phyloP scores from a whole-genome alignment of 1,284 basidiomycete species.

The Boletus hoseneyae region DNA sequence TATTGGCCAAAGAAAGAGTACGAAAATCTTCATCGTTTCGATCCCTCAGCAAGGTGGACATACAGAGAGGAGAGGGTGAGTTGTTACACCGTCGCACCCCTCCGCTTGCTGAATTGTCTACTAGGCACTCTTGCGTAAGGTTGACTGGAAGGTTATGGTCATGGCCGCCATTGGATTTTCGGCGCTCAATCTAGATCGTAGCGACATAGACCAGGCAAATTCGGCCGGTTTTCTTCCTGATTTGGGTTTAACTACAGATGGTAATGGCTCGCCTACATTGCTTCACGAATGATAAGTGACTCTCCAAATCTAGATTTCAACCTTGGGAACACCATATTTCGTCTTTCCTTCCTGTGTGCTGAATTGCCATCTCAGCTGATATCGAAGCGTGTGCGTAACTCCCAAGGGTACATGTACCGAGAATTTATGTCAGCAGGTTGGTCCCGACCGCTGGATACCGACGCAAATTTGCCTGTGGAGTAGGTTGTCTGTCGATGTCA shows the following conservation, averaged over 20 bases:
- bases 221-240: slow-evolving; percentile 66
- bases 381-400: not conserved
- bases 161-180: slow-evolving; percentile 48
- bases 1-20: slow-evolving; percentile 56
- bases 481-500: slow-evolving; percentile 28
- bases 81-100: not conserved
- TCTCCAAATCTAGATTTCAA: not conserved
- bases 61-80: slow-evolving; percentile 53
- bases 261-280: slow-evolving; percentile 17
- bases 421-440: not conserved
- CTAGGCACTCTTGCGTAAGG: slow-evolving; percentile 39
- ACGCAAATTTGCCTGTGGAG: slow-evolving; percentile 39
- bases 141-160: slow-evolving; percentile 49
- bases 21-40: slow-evolving; percentile 65
- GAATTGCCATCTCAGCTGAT: slow-evolving; percentile 1
- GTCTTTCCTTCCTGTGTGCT: slow-evolving; percentile 1
- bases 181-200: slow-evolving; percentile 42
- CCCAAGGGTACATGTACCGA: too few species aligned
- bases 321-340: not conserved
- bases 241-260: slow-evolving; percentile 56
- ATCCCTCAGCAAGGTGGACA: slow-evolving; percentile 67
- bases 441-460: slow-evolving; percentile 54
- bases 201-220: slow-evolving; percentile 60
- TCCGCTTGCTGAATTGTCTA: not conserved
- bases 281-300: too few species aligned